Conservation (phyloP, 495 filamentous ascomycete genomes). For the Aspergillus coremiiformis region DNA sequence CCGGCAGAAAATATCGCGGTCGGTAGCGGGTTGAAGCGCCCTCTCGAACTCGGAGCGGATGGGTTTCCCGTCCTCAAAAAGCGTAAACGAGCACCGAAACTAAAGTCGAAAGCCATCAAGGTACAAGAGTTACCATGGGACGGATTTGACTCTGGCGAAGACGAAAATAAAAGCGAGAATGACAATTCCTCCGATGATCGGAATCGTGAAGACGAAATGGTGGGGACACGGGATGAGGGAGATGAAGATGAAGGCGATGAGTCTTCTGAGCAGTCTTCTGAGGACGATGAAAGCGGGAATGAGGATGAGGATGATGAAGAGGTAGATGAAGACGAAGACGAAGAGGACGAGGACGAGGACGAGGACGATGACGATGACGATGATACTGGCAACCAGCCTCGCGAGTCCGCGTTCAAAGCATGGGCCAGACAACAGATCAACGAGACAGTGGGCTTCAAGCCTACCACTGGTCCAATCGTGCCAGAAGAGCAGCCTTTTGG, state of each 20-base stretch:
- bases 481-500: slow-evolving; percentile 26
- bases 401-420: slow-evolving; percentile 74
- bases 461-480: slow-evolving; percentile 32
- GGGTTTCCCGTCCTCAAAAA: slow-evolving; percentile 79
- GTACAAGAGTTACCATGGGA: slow-evolving; percentile 50
- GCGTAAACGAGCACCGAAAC: slow-evolving; percentile 37
- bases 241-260: slow-evolving; percentile 15
- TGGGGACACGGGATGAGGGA: slow-evolving; percentile 10
- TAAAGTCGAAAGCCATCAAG: slow-evolving; percentile 21
- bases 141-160: slow-evolving; percentile 48
- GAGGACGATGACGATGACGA: slow-evolving; percentile 34
- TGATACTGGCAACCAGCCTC: slow-evolving; percentile 31
- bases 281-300: slow-evolving; percentile 19
- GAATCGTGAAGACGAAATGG: background rate
- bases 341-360: slow-evolving; percentile 20
- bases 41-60: slow-evolving; percentile 67
- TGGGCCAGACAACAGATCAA: slow-evolving; percentile 88
- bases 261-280: slow-evolving; percentile 17
- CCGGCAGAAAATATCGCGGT: slow-evolving; percentile 24
- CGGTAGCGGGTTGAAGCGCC: slow-evolving; percentile 81
- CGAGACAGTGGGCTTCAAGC: slow-evolving; percentile 57
- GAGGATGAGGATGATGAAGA: slow-evolving; percentile 19
- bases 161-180: slow-evolving; percentile 17
- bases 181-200: slow-evolving; percentile 12
- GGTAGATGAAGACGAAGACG: slow-evolving; percentile 17